Conservation (phyloP, 495 filamentous ascomycete genomes). For the Neurospora sublineolata region DNA sequence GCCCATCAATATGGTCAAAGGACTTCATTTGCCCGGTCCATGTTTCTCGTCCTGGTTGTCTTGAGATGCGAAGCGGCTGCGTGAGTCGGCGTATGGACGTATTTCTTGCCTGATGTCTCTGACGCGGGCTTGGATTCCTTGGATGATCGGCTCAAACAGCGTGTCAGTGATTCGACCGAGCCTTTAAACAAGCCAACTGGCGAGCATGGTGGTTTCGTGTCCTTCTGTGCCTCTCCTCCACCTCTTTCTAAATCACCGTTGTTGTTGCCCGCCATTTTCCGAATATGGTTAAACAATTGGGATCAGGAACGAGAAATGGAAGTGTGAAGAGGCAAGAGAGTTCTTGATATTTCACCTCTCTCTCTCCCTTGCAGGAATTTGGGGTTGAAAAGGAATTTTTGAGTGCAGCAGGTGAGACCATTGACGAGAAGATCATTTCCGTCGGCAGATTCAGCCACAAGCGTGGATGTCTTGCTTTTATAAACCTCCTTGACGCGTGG, state of each 20-base stretch:
- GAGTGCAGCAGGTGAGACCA: background rate
- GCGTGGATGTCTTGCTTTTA: background rate
- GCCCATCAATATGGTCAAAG: constrained; percentile 8
- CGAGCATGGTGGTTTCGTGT: background rate
- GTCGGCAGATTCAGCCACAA: background rate
- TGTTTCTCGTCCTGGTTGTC: constrained; percentile 27
- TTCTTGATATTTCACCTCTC: background rate
- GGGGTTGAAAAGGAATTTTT: background rate
- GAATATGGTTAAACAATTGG: too few relatives aligned
- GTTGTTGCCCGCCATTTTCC: constrained; percentile 3
- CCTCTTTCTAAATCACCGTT: background rate
- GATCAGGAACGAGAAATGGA: background rate
- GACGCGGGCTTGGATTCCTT: background rate
- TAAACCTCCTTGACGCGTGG: background rate
- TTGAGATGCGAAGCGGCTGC: constrained; percentile 29
- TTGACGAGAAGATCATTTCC: background rate
- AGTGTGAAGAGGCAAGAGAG: background rate
- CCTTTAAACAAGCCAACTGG: constrained; percentile 13
- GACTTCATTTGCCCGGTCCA: constrained; percentile 26
- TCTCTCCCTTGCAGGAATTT: background rate
- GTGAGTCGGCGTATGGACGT: constrained; percentile 29
- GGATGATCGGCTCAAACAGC: constrained; percentile 1
- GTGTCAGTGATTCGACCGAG: constrained; percentile 2
- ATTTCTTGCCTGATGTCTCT: constrained; percentile 14
- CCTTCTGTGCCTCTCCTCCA: background rate